Evolutionary conservation across 345 rosid species (phyloP), one percentile per base, ranked within the genome.

Genomic region (Salix arbutifolia): DNA sequence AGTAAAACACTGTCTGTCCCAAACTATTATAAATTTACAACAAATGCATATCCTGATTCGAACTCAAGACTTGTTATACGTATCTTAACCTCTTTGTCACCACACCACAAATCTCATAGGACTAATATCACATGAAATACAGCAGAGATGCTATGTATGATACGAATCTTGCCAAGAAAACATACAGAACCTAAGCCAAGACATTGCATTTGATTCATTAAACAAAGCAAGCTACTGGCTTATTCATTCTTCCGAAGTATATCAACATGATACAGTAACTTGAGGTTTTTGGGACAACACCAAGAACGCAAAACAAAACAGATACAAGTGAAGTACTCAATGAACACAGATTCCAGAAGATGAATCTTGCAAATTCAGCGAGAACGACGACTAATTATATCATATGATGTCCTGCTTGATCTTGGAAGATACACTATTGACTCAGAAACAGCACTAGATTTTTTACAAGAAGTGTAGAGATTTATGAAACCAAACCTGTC

Each of bases 391-490:
- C 33, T 79, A 7, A 89, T 80, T 26, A 86, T 73, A 75, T 70
- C 81, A 64, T 83, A 86, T 30, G 89, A 60, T 23, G 84, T 56
- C 74, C 86, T 25, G 35, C 66, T 76, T 21, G 96, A 78, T 74
- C 90, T 83, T 2, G 94, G 96, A 58, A 89, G 78, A 81, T 88
- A 82, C 18, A 93, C 87, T 69, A 93, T 75, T 11, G 97, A 93
- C 80, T 91, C 97, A 23, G 97, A 84, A 40, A 93, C 91, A 3
- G 90, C 75, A 78, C 91, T 81, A 67, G 88, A 80, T 67, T 78
- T 86, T 83, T 91, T 89, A 77, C 99, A 95, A 25, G 94, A 90
- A 82, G 85, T 66, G 80, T 89, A 86, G 18, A 90, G 85, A 76
- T 77, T 88, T 78, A 87, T 76, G 40, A 91, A 87, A 44, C 99